Base-by-base conservation (phyloP, 2,329 filamentous ascomycete species). In the Colletotrichum australisinense region DNA sequence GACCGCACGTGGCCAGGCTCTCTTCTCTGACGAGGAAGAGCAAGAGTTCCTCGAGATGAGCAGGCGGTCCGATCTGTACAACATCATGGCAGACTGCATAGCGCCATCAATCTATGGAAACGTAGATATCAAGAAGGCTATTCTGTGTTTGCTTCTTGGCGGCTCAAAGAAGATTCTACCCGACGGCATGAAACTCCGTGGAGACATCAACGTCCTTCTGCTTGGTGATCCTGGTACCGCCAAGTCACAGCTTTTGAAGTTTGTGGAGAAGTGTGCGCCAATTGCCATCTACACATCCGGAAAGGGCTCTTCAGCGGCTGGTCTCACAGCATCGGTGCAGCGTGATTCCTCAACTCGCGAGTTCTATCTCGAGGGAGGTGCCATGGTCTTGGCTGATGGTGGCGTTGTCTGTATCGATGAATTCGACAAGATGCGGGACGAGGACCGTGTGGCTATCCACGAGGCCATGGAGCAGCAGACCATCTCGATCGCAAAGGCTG, bases 401-500 rank as follows among this genome's bases (percentile, higher is more conserved):
- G 97, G 97, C 78, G 96, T 98, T 1, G 97, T 98, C 11, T 98
- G 97, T 83, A 99, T 99, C 78, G 97, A 99, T 80, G 97, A 99
- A 84, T 99, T 99, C 80, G 97, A 99, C 86, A 99, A 99, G 88
- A 99, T 99, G 97, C 90, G 97, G 75, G 97, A 99, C 81, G 97
- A 99, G 83, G 97, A 99, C 79, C 91, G 97, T 78, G 97, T 98
- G 7, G 97, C 97, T 2, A 99, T 99, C 77, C 97, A 99, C 88
- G 97, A 99, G 89, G 97, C 97, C 72, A 99, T 99, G 97, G 97
- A 99, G 82, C 97, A 99, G 85, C 97, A 99, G 83, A 99, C 97
- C 0, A 99, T 99, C 74, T 98, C 97, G 12, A 98, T 99, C 78
- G 97, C 97, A 76, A 98, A 99, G 85, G 97, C 97, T 0, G 97